phyloP scores from a whole-genome alignment of 106 monocot genomes.

The Amphibolis antarctica region DNA sequence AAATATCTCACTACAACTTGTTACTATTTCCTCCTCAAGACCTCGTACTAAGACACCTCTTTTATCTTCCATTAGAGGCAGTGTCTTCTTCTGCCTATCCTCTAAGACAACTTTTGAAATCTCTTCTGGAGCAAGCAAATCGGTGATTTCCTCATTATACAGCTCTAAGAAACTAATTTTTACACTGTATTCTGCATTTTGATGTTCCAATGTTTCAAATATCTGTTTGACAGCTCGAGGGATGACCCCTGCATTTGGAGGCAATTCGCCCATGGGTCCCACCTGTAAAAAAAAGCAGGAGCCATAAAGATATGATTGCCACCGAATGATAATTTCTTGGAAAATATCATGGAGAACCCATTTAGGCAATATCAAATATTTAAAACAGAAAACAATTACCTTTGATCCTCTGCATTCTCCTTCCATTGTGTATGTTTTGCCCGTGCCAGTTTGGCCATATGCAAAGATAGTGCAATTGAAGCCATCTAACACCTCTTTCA shows the following conservation, averaged over 20 bases:
- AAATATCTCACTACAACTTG: slow-evolving; percentile 79
- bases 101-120: slow-evolving; percentile 62
- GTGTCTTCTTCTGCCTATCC: slow-evolving; percentile 76
- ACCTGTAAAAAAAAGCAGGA: slow-evolving; percentile 47
- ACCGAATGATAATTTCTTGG: too few relatives aligned
- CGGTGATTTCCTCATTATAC: slow-evolving; percentile 99
- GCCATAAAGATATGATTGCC: too few relatives aligned
- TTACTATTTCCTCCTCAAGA: slow-evolving; percentile 93
- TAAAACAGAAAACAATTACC: slow-evolving; percentile 21
- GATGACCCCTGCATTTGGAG: slow-evolving; percentile 85
- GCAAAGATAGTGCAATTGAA: slow-evolving; percentile 99
- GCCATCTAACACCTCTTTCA: slow-evolving; percentile 96
- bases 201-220: slow-evolving; percentile 90
- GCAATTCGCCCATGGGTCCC: slow-evolving; percentile 58
- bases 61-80: slow-evolving; percentile 98
- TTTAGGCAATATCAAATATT: neutral
- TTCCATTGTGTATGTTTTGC: slow-evolving; percentile 99
- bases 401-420: slow-evolving; percentile 77
- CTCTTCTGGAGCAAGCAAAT: slow-evolving; percentile 90
- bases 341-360: neutral
- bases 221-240: slow-evolving; percentile 97
- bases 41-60: slow-evolving; percentile 94
- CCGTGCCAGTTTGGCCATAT: slow-evolving; percentile 96
- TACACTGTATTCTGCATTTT: slow-evolving; percentile 96
- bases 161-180: slow-evolving; percentile 95